Conservation (phyloP, 139 green algal species). For the Asterochloris sp. region DNA sequence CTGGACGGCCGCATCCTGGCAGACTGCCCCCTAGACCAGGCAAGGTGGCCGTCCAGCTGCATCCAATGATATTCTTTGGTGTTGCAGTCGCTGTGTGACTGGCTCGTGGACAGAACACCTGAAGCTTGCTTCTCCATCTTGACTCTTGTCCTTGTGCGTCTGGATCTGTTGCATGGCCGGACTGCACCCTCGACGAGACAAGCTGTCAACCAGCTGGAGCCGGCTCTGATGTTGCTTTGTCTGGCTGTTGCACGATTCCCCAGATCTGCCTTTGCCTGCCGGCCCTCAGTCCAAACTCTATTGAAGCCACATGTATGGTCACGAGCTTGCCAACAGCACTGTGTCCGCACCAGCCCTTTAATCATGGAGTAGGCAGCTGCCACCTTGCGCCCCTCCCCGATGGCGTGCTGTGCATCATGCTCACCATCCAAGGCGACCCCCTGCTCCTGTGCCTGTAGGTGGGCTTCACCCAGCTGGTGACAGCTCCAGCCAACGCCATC, state of each 20-base stretch:
- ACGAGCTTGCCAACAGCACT: too few species aligned
- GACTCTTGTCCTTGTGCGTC: background rate
- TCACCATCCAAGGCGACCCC: too few species aligned
- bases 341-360: too few species aligned
- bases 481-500: slow-evolving; percentile 3
- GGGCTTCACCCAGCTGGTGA: slow-evolving; percentile 16
- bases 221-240: too few species aligned
- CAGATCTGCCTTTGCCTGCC: too few species aligned
- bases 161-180: background rate
- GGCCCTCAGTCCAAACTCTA: too few species aligned
- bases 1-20: slow-evolving; percentile 54
- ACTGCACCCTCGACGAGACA: background rate
- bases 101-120: background rate
- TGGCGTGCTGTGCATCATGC: too few species aligned
- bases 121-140: background rate
- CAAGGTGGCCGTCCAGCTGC: background rate
- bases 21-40: slow-evolving; percentile 55
- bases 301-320: too few species aligned
- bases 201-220: too few species aligned
- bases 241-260: too few species aligned
- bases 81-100: slow-evolving; percentile 8
- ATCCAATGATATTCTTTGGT: slow-evolving; percentile 12
- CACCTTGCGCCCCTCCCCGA: too few species aligned
- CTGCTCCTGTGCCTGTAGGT: slow-evolving; percentile 20
- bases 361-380: too few species aligned